Evolutionary conservation across 2,329 filamentous ascomycete species (phyloP).

Genomic region (Colletotrichum magnum): DNA sequence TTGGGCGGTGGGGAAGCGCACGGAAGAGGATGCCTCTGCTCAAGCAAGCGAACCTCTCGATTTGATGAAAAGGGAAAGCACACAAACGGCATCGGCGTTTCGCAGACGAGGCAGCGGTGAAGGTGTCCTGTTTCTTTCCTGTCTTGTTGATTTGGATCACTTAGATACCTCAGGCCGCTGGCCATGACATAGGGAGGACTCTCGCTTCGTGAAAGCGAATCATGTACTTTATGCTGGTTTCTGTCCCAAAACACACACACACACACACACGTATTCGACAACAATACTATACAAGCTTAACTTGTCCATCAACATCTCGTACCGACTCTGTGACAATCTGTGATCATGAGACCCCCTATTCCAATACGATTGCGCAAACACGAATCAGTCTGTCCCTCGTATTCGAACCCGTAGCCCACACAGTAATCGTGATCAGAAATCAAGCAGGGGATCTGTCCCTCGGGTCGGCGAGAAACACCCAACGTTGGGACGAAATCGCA

Average conservation of each 20-base stretch:
- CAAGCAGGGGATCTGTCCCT: neutral
- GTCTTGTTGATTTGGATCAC: slow-evolving; percentile 6
- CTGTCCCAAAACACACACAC: neutral
- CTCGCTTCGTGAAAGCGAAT: slow-evolving; percentile 27
- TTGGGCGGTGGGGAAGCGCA: slow-evolving; percentile 7
- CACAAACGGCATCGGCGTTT: slow-evolving; percentile 14
- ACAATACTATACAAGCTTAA: slow-evolving; percentile 28
- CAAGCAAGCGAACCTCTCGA: slow-evolving; percentile 2
- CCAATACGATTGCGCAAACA: too few species aligned
- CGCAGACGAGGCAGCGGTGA: slow-evolving; percentile 18
- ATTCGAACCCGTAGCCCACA: neutral
- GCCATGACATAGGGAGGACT: slow-evolving; percentile 23
- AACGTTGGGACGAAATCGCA: neutral
- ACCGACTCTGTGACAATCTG: too few species aligned
- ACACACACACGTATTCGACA: neutral
- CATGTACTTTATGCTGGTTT: slow-evolving; percentile 9
- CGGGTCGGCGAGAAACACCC: neutral
- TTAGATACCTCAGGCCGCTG: slow-evolving; percentile 33
- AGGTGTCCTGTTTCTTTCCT: neutral
- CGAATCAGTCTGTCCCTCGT: neutral
- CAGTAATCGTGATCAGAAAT: slow-evolving; percentile 8
- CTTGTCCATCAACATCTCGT: neutral
- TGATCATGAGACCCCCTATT: too few species aligned
- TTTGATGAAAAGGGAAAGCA: slow-evolving; percentile 17
- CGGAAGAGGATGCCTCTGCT: slow-evolving; percentile 17